phyloP scores from a whole-genome alignment of 2,329 filamentous ascomycete genomes.

The Cercospora beticola region DNA sequence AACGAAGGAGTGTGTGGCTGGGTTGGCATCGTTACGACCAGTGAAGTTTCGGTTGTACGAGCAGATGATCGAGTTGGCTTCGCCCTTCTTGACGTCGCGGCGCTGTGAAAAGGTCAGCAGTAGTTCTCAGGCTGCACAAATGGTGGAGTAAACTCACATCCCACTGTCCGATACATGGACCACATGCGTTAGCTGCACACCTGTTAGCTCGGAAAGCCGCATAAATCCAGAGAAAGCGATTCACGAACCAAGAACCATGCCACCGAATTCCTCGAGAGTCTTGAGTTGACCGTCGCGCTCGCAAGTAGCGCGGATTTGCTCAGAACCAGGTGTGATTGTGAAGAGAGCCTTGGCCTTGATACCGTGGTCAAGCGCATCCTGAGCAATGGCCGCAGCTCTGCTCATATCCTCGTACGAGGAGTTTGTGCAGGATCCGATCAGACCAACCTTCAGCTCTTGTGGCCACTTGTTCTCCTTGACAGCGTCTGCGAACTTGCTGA shows the following conservation, averaged over 20 bases:
- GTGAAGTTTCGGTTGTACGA: slow-evolving; percentile 99
- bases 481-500: slow-evolving; percentile 94
- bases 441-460: slow-evolving; percentile 89
- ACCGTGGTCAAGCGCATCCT: slow-evolving; percentile 86
- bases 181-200: slow-evolving; percentile 1
- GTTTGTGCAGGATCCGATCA: slow-evolving; percentile 99
- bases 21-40: slow-evolving; percentile 94
- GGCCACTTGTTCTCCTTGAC: slow-evolving; percentile 96
- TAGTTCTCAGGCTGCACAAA: background rate
- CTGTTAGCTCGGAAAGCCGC: background rate
- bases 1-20: slow-evolving; percentile 90
- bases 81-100: slow-evolving; percentile 93
- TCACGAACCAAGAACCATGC: slow-evolving; percentile 73
- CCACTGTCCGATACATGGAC: slow-evolving; percentile 64
- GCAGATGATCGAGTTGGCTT: slow-evolving; percentile 93
- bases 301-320: slow-evolving; percentile 94
- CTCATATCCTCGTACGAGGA: slow-evolving; percentile 87
- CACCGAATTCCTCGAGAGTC: slow-evolving; percentile 95
- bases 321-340: slow-evolving; percentile 92
- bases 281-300: slow-evolving; percentile 61
- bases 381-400: slow-evolving; percentile 85
- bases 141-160: slow-evolving; percentile 47
- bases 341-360: slow-evolving; percentile 92
- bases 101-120: background rate
- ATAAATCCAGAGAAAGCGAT: background rate